phyloP scores from a whole-genome alignment of 2,329 filamentous ascomycete species.

The Claviceps paspali region DNA sequence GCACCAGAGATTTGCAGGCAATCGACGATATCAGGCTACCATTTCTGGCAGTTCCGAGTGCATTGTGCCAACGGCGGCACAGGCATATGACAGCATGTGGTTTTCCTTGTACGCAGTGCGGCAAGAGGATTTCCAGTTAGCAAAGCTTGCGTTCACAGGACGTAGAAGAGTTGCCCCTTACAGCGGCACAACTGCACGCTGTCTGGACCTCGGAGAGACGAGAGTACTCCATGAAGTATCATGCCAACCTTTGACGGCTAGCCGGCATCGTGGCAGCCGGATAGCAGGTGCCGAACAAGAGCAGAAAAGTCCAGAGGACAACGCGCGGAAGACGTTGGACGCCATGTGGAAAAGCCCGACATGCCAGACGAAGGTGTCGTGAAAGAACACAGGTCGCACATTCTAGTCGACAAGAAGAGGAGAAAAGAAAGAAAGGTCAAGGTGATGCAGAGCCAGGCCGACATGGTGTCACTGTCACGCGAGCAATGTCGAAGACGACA shows the following conservation, averaged over 20 bases:
- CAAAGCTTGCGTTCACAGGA: background rate
- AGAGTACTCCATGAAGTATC: too few relatives aligned
- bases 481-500: background rate
- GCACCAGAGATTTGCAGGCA: slow-evolving; percentile 17
- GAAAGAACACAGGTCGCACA: slow-evolving; percentile 1
- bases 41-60: slow-evolving; percentile 14
- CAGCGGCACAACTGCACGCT: background rate
- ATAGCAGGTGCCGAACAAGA: slow-evolving; percentile 10
- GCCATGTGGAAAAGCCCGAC: slow-evolving; percentile 18
- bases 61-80: slow-evolving; percentile 25
- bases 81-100: slow-evolving; percentile 8
- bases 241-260: slow-evolving; percentile 12
- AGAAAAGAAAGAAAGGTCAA: too few relatives aligned
- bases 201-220: background rate
- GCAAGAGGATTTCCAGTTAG: background rate
- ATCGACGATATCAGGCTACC: slow-evolving; percentile 14
- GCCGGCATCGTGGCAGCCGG: slow-evolving; percentile 12
- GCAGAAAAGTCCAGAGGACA: slow-evolving; percentile 17
- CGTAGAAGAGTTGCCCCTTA: slow-evolving; percentile 1
- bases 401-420: too few relatives aligned
- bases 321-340: slow-evolving; percentile 18
- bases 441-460: too few relatives aligned
- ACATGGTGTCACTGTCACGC: too few relatives aligned
- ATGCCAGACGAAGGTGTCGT: slow-evolving; percentile 11
- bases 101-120: slow-evolving; percentile 7